Evolutionary conservation across 352 stramenopile genomes (phyloP).

Genomic region (Globisporangium parvum): DNA sequence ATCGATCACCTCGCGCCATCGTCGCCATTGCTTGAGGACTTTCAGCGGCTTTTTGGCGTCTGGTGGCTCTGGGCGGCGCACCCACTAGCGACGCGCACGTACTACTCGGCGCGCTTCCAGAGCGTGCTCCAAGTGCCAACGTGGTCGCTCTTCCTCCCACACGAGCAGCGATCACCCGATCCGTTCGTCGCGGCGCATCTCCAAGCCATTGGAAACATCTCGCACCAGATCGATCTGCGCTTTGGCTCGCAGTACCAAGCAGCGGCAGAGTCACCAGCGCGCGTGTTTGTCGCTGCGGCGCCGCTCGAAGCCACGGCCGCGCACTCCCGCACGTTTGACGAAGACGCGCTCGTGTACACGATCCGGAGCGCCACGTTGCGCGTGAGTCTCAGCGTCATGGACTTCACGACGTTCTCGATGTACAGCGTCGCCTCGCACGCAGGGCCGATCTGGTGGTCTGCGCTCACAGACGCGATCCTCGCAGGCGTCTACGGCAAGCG

Average conservation of each 20-base stretch:
- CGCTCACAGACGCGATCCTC: slow-evolving; percentile 56
- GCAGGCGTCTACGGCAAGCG: slow-evolving; percentile 46
- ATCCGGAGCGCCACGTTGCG: slow-evolving; percentile 48
- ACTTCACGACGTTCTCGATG: slow-evolving; percentile 70
- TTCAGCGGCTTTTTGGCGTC: slow-evolving; percentile 59
- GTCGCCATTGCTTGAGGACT: slow-evolving; percentile 38
- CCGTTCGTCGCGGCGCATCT: slow-evolving; percentile 49
- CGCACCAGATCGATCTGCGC: slow-evolving; percentile 35
- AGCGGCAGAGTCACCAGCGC: slow-evolving; percentile 8
- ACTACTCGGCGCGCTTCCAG: slow-evolving; percentile 59
- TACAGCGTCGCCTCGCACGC: slow-evolving; percentile 34
- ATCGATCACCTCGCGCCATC: slow-evolving; percentile 34
- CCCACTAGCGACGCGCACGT: slow-evolving; percentile 24
- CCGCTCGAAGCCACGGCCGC: slow-evolving; percentile 50
- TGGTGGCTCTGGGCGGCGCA: slow-evolving; percentile 63
- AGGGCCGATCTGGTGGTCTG: slow-evolving; percentile 58
- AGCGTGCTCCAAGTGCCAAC: slow-evolving; percentile 43
- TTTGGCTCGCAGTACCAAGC: slow-evolving; percentile 7
- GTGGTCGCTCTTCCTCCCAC: slow-evolving; percentile 52
- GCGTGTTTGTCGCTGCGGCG: slow-evolving; percentile 59
- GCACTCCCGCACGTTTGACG: slow-evolving; percentile 51
- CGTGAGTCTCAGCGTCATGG: slow-evolving; percentile 77
- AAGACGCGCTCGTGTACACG: slow-evolving; percentile 68
- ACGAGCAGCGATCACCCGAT: slow-evolving; percentile 22
- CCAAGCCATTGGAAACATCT: slow-evolving; percentile 38